Conservation (phyloP, 352 stramenopile genomes). For the Sclerospora graminicola region DNA sequence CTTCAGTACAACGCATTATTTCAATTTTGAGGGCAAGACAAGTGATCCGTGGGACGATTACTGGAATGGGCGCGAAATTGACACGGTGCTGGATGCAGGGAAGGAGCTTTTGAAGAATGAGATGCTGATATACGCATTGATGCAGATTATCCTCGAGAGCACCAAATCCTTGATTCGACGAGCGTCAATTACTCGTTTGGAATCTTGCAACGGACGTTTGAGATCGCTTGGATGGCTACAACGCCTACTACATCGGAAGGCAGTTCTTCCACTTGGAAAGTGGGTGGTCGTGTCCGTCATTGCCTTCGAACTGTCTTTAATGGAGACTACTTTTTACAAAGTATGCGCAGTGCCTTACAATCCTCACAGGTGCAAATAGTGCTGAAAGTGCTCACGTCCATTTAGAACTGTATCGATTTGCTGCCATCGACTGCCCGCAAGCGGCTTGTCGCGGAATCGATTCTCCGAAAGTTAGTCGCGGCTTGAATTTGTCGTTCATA, state of each 20-base stretch:
- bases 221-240: slow-evolving; percentile 37
- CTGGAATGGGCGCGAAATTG: slow-evolving; percentile 53
- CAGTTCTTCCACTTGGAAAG: slow-evolving; percentile 8
- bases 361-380: slow-evolving; percentile 77
- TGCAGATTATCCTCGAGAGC: slow-evolving; percentile 70
- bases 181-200: slow-evolving; percentile 82
- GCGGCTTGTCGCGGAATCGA: slow-evolving; percentile 55
- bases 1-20: slow-evolving; percentile 45
- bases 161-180: slow-evolving; percentile 75
- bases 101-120: slow-evolving; percentile 63
- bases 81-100: slow-evolving; percentile 40
- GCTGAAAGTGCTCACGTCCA: slow-evolving; percentile 77
- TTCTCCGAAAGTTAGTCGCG: slow-evolving; percentile 79
- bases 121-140: slow-evolving; percentile 54
- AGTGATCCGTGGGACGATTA: slow-evolving; percentile 68
- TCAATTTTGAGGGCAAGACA: slow-evolving; percentile 40
- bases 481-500: too few relatives aligned
- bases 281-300: slow-evolving; percentile 23
- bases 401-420: slow-evolving; percentile 76
- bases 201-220: slow-evolving; percentile 65
- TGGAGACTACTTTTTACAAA: slow-evolving; percentile 54
- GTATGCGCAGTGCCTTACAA: slow-evolving; percentile 58
- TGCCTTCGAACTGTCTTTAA: slow-evolving; percentile 45
- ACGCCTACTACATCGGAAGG: slow-evolving; percentile 13
- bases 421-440: slow-evolving; percentile 53